phyloP scores from a whole-genome alignment of 352 stramenopile genomes.

The Poterioochromonas sp. region DNA sequence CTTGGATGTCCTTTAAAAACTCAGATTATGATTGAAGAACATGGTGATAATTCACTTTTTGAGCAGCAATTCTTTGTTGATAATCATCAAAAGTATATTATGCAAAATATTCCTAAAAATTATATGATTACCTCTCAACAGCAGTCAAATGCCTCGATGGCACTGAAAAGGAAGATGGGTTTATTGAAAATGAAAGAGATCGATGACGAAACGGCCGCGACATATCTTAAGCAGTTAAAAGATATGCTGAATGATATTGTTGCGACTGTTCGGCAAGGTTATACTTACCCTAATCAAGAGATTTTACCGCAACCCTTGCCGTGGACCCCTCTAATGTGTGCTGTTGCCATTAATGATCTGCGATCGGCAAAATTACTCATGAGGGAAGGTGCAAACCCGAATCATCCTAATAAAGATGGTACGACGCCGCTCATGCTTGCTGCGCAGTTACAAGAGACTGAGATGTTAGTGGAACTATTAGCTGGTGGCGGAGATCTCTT shows the following conservation, averaged over 20 bases:
- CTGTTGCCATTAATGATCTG: background rate
- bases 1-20: background rate
- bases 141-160: background rate
- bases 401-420: constrained; percentile 16
- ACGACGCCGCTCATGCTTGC: constrained; percentile 27
- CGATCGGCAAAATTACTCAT: background rate
- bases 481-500: background rate
- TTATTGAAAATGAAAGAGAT: background rate
- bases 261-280: background rate
- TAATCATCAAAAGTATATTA: constrained; percentile 14
- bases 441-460: constrained; percentile 2
- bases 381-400: constrained; percentile 16
- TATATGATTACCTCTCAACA: background rate
- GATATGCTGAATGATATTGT: constrained; percentile 17
- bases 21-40: background rate
- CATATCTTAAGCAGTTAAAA: too few species aligned
- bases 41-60: background rate
- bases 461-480: constrained; percentile 2
- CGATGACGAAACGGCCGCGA: background rate
- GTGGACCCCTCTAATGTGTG: constrained; percentile 32
- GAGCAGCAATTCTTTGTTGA: constrained; percentile 16
- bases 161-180: background rate
- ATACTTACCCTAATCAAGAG: constrained; percentile 23
- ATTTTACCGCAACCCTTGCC: background rate
- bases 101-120: background rate